Base-by-base conservation (phyloP, 371 early-diverging fungal genomes). In the Rhizopus arrhizus region DNA sequence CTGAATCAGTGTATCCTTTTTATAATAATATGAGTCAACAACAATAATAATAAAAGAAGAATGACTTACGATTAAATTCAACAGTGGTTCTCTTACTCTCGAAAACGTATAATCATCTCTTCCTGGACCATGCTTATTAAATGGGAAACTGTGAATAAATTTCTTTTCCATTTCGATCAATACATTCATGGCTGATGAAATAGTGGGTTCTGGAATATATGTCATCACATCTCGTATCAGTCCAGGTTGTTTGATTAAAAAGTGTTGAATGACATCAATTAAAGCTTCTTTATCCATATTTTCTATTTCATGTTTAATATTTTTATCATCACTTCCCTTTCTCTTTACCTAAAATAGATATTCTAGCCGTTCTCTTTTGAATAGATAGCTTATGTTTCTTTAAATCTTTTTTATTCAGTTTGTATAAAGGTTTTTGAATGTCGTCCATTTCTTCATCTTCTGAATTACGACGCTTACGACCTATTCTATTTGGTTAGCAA, bases 31-130 rank as follows among this genome's bases (percentile, higher is more conserved):
- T n/a, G 32, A 10, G 32, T 41, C 13, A n/a, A 31, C 36, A 54
- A 36, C 42, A 40, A 45, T 38, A 36, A 32, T 36, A 35, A 42
- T 28, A 12, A 10, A 38, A 38, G 8, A 53, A 6, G 13, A 12
- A 15, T 9, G 13, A 68, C 74, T 59, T 83, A 85, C 86, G 51
- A 81, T 79, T 36, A 93, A 75, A 54, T 94, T 94, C 4, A 77
- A 67, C 22, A 96, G 73, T 12, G 81, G 78, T 35, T 90, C 89
- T 61, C 88, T 79, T 45, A 95, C 92, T 63, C 98, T 82, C 66
- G 91, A 89, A 72, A 88, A 96, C 10, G 94, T 85, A 74, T 97
- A 97, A 69, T 91, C 92, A 67, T 93, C 91, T 53, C 84, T 77
- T 16, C 85, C 85, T 13, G 90, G 89, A 6, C 95, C 96, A 58